phyloP scores from a whole-genome alignment of 331 rosid genomes.

The Rosa hybrid region DNA sequence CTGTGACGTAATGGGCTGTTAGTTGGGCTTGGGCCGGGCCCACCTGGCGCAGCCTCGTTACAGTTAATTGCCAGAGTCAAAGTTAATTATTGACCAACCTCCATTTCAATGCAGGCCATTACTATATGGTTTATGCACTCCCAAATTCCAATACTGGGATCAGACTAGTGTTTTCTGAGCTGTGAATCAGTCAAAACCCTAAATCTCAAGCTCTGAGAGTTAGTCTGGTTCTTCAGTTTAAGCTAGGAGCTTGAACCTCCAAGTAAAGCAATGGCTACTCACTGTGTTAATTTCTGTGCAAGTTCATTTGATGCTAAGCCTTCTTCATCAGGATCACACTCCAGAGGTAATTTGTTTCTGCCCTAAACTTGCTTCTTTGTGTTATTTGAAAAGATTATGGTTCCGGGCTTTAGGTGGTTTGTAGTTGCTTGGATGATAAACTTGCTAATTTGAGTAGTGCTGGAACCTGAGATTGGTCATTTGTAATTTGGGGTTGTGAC shows the following conservation, averaged over 20 bases:
- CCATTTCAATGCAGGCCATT: neutral
- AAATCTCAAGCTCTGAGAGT: neutral
- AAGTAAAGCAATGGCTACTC: constrained; percentile 31
- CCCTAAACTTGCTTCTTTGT: neutral
- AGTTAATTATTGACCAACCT: neutral
- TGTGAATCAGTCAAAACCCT: constrained; percentile 1
- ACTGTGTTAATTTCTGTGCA: constrained; percentile 20
- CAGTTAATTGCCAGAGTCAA: neutral
- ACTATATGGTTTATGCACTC: neutral
- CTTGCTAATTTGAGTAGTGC: neutral
- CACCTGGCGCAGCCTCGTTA: neutral
- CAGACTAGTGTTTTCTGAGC: neutral
- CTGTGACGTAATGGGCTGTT: neutral
- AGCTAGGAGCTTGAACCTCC: neutral
- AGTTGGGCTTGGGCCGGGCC: neutral
- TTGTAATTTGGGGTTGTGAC: neutral
- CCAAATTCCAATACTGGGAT: neutral
- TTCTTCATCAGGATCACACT: constrained; percentile 25
- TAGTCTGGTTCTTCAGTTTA: neutral
- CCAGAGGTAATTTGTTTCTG: constrained; percentile 37
- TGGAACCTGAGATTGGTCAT: neutral
- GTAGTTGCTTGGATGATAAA: neutral
- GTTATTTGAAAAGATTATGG: neutral
- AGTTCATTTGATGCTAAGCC: constrained; percentile 24
- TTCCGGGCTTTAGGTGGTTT: constrained; percentile 9